These are phyloP conservation scores for Pontederia crassipes DNA, from an alignment of 176 grass and related monocot genomes.

Conservation along the genomic window DNA sequence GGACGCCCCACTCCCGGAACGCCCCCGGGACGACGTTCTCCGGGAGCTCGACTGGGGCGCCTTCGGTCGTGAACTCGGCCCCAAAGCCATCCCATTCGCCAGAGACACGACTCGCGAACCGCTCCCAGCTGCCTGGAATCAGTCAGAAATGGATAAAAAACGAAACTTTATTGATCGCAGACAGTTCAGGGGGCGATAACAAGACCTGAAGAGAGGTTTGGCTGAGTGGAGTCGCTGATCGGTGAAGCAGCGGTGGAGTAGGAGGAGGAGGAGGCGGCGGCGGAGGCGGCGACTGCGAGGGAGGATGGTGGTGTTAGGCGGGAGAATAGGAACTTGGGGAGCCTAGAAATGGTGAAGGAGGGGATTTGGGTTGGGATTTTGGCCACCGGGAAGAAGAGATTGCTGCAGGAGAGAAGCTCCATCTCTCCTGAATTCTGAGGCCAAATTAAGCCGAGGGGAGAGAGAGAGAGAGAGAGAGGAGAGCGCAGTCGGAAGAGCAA, in stretches of 20 bases:
- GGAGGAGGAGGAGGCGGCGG: conserved; percentile 6
- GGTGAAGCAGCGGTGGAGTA: background rate
- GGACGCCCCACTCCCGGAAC: conserved; percentile 77
- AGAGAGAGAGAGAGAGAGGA: background rate
- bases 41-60: conserved; percentile 65
- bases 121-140: conserved; percentile 40
- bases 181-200: background rate
- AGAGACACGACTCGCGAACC: conserved; percentile 62
- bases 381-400: conserved; percentile 10
- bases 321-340: background rate
- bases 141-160: conserved; percentile 4
- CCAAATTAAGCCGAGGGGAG: background rate
- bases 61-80: conserved; percentile 61
- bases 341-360: conserved; percentile 11
- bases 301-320: conserved; percentile 1
- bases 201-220: background rate
- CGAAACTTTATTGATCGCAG: background rate
- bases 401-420: conserved; percentile 22
- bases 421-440: conserved; percentile 1
- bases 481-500: too few relatives aligned
- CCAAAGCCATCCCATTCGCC: conserved; percentile 93
- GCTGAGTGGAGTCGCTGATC: conserved; percentile 1
- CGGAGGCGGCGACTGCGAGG: background rate
- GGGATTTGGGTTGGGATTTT: background rate
- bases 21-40: conserved; percentile 65